These are phyloP conservation scores for Hibiscus trionum DNA, from an alignment of 345 rosid genomes.

Conservation along the genomic window DNA sequence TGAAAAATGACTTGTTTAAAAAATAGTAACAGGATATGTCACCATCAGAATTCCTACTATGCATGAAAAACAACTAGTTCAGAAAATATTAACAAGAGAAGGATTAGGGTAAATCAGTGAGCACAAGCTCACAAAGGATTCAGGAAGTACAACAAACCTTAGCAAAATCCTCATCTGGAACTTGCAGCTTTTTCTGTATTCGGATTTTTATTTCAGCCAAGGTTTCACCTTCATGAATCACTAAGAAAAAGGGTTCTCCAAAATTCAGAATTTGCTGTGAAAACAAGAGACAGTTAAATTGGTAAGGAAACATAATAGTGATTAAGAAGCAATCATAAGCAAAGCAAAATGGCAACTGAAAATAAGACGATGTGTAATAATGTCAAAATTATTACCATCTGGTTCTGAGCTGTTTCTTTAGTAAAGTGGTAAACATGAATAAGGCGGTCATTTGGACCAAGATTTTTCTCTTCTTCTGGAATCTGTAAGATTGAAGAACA, in stretches of 20 bases:
- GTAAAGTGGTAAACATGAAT: slow-evolving; percentile 90
- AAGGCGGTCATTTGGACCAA: slow-evolving; percentile 84
- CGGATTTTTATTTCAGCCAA: slow-evolving; percentile 77
- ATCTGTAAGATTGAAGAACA: slow-evolving; percentile 34
- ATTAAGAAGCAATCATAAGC: not conserved
- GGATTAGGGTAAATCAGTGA: not conserved
- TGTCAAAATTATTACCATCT: slow-evolving; percentile 31
- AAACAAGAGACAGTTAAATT: slow-evolving; percentile 8
- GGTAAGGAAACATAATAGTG: slow-evolving; percentile 2
- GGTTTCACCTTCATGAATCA: slow-evolving; percentile 84
- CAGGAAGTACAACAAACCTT: slow-evolving; percentile 37
- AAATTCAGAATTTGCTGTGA: slow-evolving; percentile 83
- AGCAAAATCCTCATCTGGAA: slow-evolving; percentile 87
- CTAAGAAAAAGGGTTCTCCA: slow-evolving; percentile 96
- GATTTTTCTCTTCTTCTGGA: slow-evolving; percentile 92
- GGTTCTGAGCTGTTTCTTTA: slow-evolving; percentile 73
- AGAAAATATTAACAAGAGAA: not conserved
- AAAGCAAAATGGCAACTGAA: not conserved
- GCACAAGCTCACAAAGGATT: not conserved
- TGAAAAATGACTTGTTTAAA: not conserved
- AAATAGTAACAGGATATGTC: not conserved
- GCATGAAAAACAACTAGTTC: not conserved
- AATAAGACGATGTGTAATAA: not conserved
- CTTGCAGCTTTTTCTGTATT: slow-evolving; percentile 82
- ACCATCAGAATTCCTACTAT: not conserved